Conservation (phyloP, 2,329 filamentous ascomycete species). For the Talaromyces sp. region DNA sequence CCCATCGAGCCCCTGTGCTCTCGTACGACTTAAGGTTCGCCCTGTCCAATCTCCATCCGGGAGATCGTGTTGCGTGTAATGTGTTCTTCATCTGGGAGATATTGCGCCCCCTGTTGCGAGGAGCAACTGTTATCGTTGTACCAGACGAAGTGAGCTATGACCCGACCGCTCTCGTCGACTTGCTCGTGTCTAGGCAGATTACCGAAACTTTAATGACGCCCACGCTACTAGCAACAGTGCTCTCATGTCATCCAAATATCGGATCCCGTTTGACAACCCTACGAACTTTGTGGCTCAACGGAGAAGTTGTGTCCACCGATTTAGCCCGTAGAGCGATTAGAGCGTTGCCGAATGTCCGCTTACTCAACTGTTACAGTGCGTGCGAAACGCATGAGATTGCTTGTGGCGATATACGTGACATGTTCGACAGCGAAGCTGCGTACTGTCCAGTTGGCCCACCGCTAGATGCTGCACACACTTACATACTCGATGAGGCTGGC, state of each 20-base stretch:
- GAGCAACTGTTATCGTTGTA: slow-evolving; percentile 68
- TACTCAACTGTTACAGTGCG: slow-evolving; percentile 76
- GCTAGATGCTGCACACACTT: slow-evolving; percentile 61
- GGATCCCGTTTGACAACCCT: slow-evolving; percentile 59
- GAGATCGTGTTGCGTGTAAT: slow-evolving; percentile 78
- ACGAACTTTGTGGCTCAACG: slow-evolving; percentile 71
- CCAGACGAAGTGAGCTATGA: slow-evolving; percentile 75
- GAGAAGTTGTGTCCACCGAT: slow-evolving; percentile 75
- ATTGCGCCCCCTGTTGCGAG: slow-evolving; percentile 66
- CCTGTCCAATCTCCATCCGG: slow-evolving; percentile 62
- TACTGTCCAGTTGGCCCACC: slow-evolving; percentile 72
- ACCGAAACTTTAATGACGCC: slow-evolving; percentile 82
- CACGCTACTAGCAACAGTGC: slow-evolving; percentile 67
- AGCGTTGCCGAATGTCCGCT: slow-evolving; percentile 60
- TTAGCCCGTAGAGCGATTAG: slow-evolving; percentile 62
- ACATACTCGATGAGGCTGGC: slow-evolving; percentile 65
- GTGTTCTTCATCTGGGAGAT: slow-evolving; percentile 88
- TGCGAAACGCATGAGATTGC: slow-evolving; percentile 78
- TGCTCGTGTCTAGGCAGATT: slow-evolving; percentile 59
- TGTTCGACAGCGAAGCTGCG: slow-evolving; percentile 57
- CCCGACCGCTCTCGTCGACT: slow-evolving; percentile 64
- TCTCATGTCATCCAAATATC: slow-evolving; percentile 63
- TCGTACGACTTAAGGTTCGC: slow-evolving; percentile 70
- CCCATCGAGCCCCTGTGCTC: slow-evolving; percentile 65
- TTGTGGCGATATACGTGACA: slow-evolving; percentile 66